Conservation (phyloP, 257 asterid species). For the Dorcoceras hygrometricum region DNA sequence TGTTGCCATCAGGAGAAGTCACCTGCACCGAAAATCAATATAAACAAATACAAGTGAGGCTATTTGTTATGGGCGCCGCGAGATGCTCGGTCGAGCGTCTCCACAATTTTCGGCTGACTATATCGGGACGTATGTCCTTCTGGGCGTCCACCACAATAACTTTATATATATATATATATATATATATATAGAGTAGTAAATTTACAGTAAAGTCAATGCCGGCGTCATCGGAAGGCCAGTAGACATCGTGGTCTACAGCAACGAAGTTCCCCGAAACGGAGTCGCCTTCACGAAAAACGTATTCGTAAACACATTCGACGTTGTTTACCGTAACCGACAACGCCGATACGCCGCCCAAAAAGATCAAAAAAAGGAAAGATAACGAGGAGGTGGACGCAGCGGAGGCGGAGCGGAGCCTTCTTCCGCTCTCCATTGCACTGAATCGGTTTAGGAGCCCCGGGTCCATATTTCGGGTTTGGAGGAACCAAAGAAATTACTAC, state of each 20-base stretch:
- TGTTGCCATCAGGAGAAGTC: slow-evolving; percentile 54
- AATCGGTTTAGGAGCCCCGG: slow-evolving; percentile 14
- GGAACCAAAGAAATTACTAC: not conserved
- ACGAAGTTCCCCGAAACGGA: slow-evolving; percentile 81
- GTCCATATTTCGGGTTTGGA: slow-evolving; percentile 19
- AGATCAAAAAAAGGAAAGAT: slow-evolving; percentile 40
- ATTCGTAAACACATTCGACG: slow-evolving; percentile 78
- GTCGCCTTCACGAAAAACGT: slow-evolving; percentile 72
- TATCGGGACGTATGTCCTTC: no score
- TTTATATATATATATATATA: no score
- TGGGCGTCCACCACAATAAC: no score
- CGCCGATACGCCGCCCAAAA: slow-evolving; percentile 37
- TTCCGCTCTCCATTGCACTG: slow-evolving; percentile 29
- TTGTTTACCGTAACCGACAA: slow-evolving; percentile 65
- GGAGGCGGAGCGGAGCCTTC: slow-evolving; percentile 31
- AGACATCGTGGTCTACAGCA: slow-evolving; percentile 67
- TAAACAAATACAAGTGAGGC: slow-evolving; percentile 12
- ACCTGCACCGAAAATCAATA: slow-evolving; percentile 47
- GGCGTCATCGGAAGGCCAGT: slow-evolving; percentile 71
- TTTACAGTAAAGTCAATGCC: slow-evolving; percentile 73
- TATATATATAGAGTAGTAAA: not conserved
- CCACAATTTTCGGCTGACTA: no score
- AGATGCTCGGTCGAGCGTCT: no score
- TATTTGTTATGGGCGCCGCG: no score
- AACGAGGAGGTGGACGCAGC: slow-evolving; percentile 30